These are phyloP conservation scores for Aspergillus eucalypticola DNA, from an alignment of 2,329 filamentous ascomycete genomes.

Conservation along the genomic window DNA sequence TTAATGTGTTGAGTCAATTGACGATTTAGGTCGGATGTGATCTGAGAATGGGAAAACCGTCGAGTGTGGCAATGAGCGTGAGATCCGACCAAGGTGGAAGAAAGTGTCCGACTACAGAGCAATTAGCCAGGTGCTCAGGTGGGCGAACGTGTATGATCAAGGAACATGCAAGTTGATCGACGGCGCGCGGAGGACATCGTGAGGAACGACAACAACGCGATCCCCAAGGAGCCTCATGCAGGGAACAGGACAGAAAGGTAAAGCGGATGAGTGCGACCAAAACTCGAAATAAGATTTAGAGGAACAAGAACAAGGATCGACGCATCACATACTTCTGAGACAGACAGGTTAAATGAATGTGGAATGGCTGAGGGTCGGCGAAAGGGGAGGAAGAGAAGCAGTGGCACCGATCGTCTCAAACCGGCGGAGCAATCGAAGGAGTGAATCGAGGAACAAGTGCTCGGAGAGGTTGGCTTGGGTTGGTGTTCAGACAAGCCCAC, in stretches of 20 bases:
- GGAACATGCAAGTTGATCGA: slow-evolving; percentile 12
- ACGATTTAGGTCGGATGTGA: background rate
- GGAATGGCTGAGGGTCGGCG: slow-evolving; percentile 1
- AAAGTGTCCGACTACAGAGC: slow-evolving; percentile 2
- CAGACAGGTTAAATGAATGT: slow-evolving; percentile 6
- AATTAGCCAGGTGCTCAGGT: background rate
- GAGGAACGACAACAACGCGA: slow-evolving; percentile 14
- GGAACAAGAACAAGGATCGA: slow-evolving; percentile 2
- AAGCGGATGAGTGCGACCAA: background rate
- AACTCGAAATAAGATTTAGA: background rate
- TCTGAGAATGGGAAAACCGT: background rate
- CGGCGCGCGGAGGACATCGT: slow-evolving; percentile 10
- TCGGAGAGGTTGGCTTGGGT: slow-evolving; percentile 15
- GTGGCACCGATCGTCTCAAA: slow-evolving; percentile 13
- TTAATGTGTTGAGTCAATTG: background rate
- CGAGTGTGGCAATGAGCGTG: background rate
- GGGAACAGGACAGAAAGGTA: background rate
- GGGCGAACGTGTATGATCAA: slow-evolving; percentile 9
- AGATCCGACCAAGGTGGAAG: background rate
- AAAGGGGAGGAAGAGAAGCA: slow-evolving; percentile 5
- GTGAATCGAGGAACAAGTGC: slow-evolving; percentile 12
- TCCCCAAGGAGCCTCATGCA: slow-evolving; percentile 6
- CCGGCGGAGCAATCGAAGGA: slow-evolving; percentile 13
- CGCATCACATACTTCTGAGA: slow-evolving; percentile 12
- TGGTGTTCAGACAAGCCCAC: slow-evolving; percentile 9